phyloP scores from a whole-genome alignment of 2,329 filamentous ascomycete genomes.

The Rhytidhysteron rufulum region DNA sequence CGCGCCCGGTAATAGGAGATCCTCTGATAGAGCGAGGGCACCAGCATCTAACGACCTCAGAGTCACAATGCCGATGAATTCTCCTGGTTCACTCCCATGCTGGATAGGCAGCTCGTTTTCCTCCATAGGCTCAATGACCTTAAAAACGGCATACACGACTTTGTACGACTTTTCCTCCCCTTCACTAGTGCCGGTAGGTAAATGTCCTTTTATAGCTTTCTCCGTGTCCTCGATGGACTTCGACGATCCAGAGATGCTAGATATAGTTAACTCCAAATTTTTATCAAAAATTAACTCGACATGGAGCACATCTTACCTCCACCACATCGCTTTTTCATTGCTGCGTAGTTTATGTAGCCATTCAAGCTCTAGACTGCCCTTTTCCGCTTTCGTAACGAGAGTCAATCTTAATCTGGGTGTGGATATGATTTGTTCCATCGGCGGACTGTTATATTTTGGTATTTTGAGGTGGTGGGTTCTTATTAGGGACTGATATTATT shows the following conservation, averaged over 20 bases:
- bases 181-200: conserved; percentile 15
- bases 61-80: conserved; percentile 23
- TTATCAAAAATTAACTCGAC: neutral
- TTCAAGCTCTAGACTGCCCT: conserved; percentile 28
- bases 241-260: conserved; percentile 20
- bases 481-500: neutral
- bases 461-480: neutral
- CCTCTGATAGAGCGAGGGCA: conserved; percentile 11
- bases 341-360: conserved; percentile 32
- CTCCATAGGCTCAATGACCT: conserved; percentile 11
- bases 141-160: conserved; percentile 24
- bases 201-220: conserved; percentile 10
- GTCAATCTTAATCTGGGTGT: conserved; percentile 30
- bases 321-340: conserved; percentile 23
- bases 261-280: conserved; percentile 2
- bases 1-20: conserved; percentile 10
- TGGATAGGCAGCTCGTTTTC: neutral
- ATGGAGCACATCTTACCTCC: conserved; percentile 23
- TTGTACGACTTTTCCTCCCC: conserved; percentile 15
- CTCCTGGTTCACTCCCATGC: conserved; percentile 3
- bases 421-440: conserved; percentile 22
- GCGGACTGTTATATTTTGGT: no score
- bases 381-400: conserved; percentile 21
- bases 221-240: conserved; percentile 27
- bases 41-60: conserved; percentile 14